Evolutionary conservation across 371 early-diverging fungal genomes (phyloP), one percentile per base, ranked within the genome.

Genomic region (Smittium culicis): DNA sequence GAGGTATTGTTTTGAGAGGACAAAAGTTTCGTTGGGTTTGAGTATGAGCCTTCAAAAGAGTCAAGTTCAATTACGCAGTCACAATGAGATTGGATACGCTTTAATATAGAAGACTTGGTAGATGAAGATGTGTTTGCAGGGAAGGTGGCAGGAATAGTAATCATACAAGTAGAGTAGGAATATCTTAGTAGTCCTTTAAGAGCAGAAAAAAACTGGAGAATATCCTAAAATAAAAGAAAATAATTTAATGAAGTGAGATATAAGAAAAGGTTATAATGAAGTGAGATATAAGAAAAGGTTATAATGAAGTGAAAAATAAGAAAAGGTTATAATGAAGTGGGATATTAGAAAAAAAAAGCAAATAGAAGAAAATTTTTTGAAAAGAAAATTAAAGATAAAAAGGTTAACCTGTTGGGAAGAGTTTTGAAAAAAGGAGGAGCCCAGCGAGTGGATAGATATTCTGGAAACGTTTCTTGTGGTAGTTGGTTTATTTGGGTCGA

Each of bases 61-160:
- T 93, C 93, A 25, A 94, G 82, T 72, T 88, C 90, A 35, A 95
- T 77, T 0, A 91, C 92, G 0, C 87, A 88, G 73, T 95, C 96
- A 56, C 85, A 86, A 34, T 86, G 79, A 69, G 90, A 89, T 70
- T 90, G 87, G n/a, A 92, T 74, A 34, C 87, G 80, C 56, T 86
- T 80, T 29, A 92, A 82, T 60, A 82, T 77, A 32, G 83, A 79
- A 28, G 74, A 67, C 32, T 33, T 24, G 17, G 20, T 31, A 31
- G 17, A 11, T 54, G 5, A 32, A 1, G 35, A 20, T 32, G 8
- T 34, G 0, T 77, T 73, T 33, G 82, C 82, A 68, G 89, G 91
- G 0, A 92, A 72, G 71, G 89, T 80, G 25, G 88, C 88, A 1
- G 95, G 93, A 8, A 96, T 77, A 2, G 93, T 88, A 24, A 93